Base-by-base conservation (phyloP, 768 basidiomycete species). In the Symmetrospora coprosmae region DNA sequence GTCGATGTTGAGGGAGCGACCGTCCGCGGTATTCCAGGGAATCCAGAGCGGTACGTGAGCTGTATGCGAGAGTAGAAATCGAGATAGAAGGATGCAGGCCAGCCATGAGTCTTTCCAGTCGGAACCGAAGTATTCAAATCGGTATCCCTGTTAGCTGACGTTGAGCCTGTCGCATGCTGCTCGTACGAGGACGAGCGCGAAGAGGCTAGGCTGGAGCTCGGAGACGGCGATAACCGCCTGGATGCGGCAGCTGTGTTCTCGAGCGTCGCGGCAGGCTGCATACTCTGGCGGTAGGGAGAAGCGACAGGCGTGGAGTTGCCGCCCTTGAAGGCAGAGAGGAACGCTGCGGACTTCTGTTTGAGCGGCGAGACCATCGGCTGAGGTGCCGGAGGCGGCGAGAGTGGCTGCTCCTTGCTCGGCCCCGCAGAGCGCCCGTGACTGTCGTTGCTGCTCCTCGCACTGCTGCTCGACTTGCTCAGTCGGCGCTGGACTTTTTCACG, bases 11-110 rank as follows among this genome's bases (percentile, higher is more conserved):
- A 38, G 39, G 47, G 34, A 21, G 61, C 19, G 11, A 48, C n/a
- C 65, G 52, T 48, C 74, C 75, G 11, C 66, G 81, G 76, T 66
- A 97, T 90, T 2, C 87, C 84, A 0, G 80, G 71, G 64, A 91
- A 92, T 38, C 88, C 84, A 1, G 82, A 82, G 23, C 91, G 85
- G 73, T 97, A 97, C 0, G 90, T 92, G 41, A 91, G 78, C 85
- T 88, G 94, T 50, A 94, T 77, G 5, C 85, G 77, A 0, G 86
- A 86, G 0, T 82, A 82, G 71, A 92, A 96, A 73, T 96, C 91
- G 13, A 79, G 76, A 68, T 90, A 89, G 71, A 94, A 94, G 34
- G 79, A 78, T 7, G 82, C 79, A 0, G 86, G 86, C 87, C 87
- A 88, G 48, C 69, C 69, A 47, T 64, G 35, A 9, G 40, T 52